phyloP scores from a whole-genome alignment of 2,329 filamentous ascomycete genomes.

The Ascochyta fabae region DNA sequence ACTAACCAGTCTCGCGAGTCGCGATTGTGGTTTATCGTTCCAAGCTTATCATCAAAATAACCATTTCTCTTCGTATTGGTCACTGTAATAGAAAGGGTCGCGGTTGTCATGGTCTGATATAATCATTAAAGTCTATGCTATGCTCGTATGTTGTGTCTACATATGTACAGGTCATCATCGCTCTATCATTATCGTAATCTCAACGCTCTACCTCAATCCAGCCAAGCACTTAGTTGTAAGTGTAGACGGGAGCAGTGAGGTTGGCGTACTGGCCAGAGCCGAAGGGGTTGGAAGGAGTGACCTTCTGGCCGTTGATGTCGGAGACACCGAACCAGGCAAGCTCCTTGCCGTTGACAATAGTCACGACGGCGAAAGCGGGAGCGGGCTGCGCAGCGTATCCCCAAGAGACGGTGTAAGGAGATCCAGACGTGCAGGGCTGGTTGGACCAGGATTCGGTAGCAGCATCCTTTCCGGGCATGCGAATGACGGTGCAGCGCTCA shows the following conservation, averaged over 20 bases:
- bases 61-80: not conserved
- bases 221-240: slow-evolving; percentile 9
- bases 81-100: not conserved
- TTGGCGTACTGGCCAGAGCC: slow-evolving; percentile 19
- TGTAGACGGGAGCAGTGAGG: slow-evolving; percentile 16
- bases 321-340: slow-evolving; percentile 25
- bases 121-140: slow-evolving; percentile 4
- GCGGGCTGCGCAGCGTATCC: slow-evolving; percentile 19
- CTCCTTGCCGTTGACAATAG: slow-evolving; percentile 19
- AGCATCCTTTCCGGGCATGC: slow-evolving; percentile 22
- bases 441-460: slow-evolving; percentile 22
- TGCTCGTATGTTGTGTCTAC: not conserved
- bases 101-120: not conserved
- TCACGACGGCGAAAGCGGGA: slow-evolving; percentile 21
- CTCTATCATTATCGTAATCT: not conserved
- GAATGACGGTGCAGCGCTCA: slow-evolving; percentile 22
- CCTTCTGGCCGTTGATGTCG: slow-evolving; percentile 21
- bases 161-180: not conserved
- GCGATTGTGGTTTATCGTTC: not conserved
- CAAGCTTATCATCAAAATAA: not conserved
- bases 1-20: not conserved
- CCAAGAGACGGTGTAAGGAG: slow-evolving; percentile 20
- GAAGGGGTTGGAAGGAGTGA: slow-evolving; percentile 20
- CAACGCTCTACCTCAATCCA: not conserved
- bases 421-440: slow-evolving; percentile 17